Evolutionary conservation across 306 rosid species (phyloP), one percentile per base, ranked within the genome.

Genomic region (Cicer chorassanicum): DNA sequence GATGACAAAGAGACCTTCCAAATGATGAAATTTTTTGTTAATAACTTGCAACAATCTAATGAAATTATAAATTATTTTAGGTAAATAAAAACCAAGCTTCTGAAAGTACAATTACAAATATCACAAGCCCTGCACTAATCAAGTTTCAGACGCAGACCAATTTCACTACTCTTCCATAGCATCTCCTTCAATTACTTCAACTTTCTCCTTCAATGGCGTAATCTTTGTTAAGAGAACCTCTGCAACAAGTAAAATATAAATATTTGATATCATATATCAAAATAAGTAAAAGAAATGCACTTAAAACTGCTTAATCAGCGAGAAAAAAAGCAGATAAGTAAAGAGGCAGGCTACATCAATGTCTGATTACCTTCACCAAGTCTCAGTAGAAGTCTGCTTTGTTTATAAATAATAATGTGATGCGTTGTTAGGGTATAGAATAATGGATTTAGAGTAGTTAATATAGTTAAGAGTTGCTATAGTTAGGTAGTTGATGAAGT

Each of bases 141-240:
- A 55, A 76, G 82, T 78, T 78, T 68, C 77, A 14, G 2, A 67
- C 43, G 16, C 34, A 29, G 18, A 64, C 10, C 36, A 15, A 41
- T 40, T 41, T 64, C 34, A 38, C 19, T 85, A 89, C 84, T 93
- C 97, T 79, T 93, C 98, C 98, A 93, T 93, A 10, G 90, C 96
- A 34, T 91, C 97, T 46, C 92, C 93, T 80, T 89, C 94, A 38
- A 84, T 71, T 56, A 91, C 84, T 73, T 87, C 88, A 2, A 86
- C 94, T 78, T 75, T 86, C 75, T 89, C 90, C 81, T 64, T 86
- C 83, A 89, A 74, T 0, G 97, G 94, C 8, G 84, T 89, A 9
- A 93, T 87, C 89, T 87, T 93, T 10, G 98, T 93, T 6, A 70
- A 82, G 61, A 89, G 93, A 62, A 93, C 91, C 92, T 93, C 98